phyloP scores from a whole-genome alignment of 768 basidiomycete genomes.

The Boletus bicolor region DNA sequence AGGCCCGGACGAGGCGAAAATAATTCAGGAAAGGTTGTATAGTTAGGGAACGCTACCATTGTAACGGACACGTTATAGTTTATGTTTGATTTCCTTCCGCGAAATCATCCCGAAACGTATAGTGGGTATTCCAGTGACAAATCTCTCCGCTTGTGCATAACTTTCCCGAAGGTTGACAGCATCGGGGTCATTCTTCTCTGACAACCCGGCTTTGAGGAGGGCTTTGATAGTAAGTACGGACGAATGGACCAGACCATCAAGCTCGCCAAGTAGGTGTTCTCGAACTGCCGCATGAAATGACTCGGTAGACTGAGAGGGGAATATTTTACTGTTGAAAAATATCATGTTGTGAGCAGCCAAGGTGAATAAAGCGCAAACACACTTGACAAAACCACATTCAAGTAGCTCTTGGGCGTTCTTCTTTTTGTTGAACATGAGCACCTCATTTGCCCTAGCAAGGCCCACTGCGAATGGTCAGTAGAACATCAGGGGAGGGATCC shows the following conservation, averaged over 20 bases:
- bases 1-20: not conserved
- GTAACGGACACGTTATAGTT: constrained; percentile 37
- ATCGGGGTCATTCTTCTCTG: constrained; percentile 63
- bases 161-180: constrained; percentile 66
- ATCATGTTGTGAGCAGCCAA: not conserved
- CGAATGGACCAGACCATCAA: constrained; percentile 54
- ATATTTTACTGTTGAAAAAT: constrained; percentile 47
- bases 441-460: constrained; percentile 65
- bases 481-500: not conserved
- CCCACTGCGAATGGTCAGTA: constrained; percentile 49
- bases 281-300: constrained; percentile 55
- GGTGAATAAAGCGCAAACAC: constrained; percentile 10
- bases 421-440: constrained; percentile 67
- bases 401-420: constrained; percentile 56
- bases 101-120: constrained; percentile 55
- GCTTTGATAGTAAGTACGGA: constrained; percentile 52
- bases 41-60: not conserved
- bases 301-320: constrained; percentile 48
- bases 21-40: not conserved
- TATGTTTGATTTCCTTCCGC: constrained; percentile 63
- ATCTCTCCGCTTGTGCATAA: constrained; percentile 65
- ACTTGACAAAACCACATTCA: constrained; percentile 66
- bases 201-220: constrained; percentile 52
- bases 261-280: constrained; percentile 46
- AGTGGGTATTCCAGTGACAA: constrained; percentile 57